Percentiles rank a stretch among this genome's conserved stretches.
These are phyloP conservation scores for Citrus inodora DNA, from an alignment of 345 rosid genomes.

Conservation along the genomic window DNA sequence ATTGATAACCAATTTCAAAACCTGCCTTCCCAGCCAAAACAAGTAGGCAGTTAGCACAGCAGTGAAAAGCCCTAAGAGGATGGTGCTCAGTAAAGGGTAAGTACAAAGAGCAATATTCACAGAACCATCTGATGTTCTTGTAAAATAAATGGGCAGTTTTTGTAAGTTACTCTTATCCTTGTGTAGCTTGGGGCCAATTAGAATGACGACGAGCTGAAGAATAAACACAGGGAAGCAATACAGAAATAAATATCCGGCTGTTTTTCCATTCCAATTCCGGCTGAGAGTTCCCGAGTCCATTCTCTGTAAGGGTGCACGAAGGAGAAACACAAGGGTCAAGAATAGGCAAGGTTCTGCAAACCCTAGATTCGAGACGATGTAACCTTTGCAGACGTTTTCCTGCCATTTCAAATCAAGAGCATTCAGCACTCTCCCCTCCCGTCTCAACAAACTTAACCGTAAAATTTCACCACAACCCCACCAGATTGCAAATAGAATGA, in stretches of 20 bases:
- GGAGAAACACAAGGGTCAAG: conserved; percentile 76
- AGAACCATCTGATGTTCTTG: conserved; percentile 40
- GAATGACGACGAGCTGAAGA: conserved; percentile 72
- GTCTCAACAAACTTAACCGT: conserved; percentile 70
- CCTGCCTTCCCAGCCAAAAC: conserved; percentile 89
- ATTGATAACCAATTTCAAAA: conserved; percentile 82
- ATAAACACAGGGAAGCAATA: conserved; percentile 76
- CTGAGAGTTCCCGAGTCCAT: conserved; percentile 68
- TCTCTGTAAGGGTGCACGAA: conserved; percentile 82
- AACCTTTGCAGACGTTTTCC: conserved; percentile 80
- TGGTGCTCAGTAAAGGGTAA: conserved; percentile 84
- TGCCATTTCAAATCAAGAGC: conserved; percentile 74
- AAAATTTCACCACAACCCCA: conserved; percentile 90
- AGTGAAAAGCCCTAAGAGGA: conserved; percentile 77
- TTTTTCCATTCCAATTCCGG: conserved; percentile 74
- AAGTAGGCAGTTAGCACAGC: conserved; percentile 63
- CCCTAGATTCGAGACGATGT: conserved; percentile 85
- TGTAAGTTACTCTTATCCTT: conserved; percentile 43
- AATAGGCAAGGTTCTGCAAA: conserved; percentile 97
- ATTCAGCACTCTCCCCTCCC: conserved; percentile 47
- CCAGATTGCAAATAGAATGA: conserved; percentile 67
- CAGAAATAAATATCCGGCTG: conserved; percentile 57
- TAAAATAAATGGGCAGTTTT: conserved; percentile 64
- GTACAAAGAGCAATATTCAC: conserved; percentile 59
- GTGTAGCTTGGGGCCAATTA: conserved; percentile 58